Base-by-base conservation (phyloP, 441 rosid species). In the Pelargonium myrrhifolium region DNA sequence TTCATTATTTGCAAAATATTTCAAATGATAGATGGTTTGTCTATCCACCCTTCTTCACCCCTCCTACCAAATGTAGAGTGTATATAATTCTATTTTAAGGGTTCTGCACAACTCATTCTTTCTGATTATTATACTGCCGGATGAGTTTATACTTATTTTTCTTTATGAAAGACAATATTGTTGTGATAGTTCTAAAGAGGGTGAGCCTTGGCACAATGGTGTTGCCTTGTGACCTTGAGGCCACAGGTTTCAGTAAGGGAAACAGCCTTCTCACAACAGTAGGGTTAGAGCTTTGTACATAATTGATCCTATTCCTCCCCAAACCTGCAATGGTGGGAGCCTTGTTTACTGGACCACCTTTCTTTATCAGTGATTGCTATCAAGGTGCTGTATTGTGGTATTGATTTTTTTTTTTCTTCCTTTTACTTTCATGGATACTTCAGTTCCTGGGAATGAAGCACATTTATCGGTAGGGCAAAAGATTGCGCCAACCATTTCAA, bases 371-470 rank as follows among this genome's bases (percentile, higher is more conserved):
- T 39, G 58, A 64, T 17, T 9, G 37, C 17, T 20, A 21, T 65
- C 45, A 47, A 21, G 14, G 4, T 51, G 20, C 18, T 51, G 37
- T 17, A 8, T 51, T 9, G 9, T 51, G 21, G 58, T 43, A 31
- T 42, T 42, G 58, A 71, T 43, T 9, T 69, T 51, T 51, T 51
- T 7, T 49, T n/a, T 51, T n/a, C 37, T 31, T 31, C 37, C 35
- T 56, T 35, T 37, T 37, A 31, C 37, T 9, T 53, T 26, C 26
- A 9, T 18, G 47, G 65, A 45, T 71, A 21, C 68, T 53, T 21
- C 22, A 39, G 26, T 53, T 26, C 68, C 58, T 42, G 65, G 61
- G 65, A 18, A 53, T 22, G 37, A 59, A 9, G 69, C 49, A 60
- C 5, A 63, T 4, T 55, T 53, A 14, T 28, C 22, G 18, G 58